Evolutionary conservation across 2,329 filamentous ascomycete genomes (phyloP), one percentile per base, ranked within the genome.

Genomic region (Didymella segeticola): DNA sequence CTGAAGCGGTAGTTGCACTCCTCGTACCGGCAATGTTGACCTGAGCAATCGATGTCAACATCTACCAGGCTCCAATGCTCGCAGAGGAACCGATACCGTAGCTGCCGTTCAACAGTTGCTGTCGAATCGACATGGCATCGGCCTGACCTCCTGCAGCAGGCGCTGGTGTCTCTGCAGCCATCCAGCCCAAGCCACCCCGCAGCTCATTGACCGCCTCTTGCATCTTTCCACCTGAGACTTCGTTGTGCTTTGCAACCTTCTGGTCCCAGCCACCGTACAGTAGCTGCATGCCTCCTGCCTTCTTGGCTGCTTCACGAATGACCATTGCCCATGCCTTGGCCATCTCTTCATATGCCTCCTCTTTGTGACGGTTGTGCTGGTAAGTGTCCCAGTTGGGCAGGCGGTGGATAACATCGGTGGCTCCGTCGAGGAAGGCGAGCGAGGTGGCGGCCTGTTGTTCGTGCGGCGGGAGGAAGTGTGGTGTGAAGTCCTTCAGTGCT

Each of bases 331-430:
- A 99, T 1, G 95, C 95, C 68, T 89, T 91, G 22, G 91, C 89
- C 60, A 99, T 93, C 71, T 98, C 95, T 68, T 99, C 93, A 71
- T 99, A 99, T 6, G 93, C 93, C 60, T 91, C 91, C 62, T 96
- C 89, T 76, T 97, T 97, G 79, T 96, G 91, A 66, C 96, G 85
- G 62, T 93, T 93, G 77, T 97, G 89, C 58, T 91, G 86, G 56
- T 89, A 89, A 37, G 87, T 91, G 63, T 95, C 90, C 92, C 93
- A 99, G 68, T 96, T 86, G 3, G 95, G 95, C 36, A 99, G 82
- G 31, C 87, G 83, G 74, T 99, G 93, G 51, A 98, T 89, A 51
- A 98, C 86, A 61, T 93, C 87, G 26, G 95, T 99, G 54, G 90
- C 93, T 38, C 89, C 89, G 63, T 99, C 91, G 20, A 99, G 84